These are phyloP conservation scores for Somion occarium DNA, from an alignment of 1,284 basidiomycete species.

Conservation along the genomic window DNA sequence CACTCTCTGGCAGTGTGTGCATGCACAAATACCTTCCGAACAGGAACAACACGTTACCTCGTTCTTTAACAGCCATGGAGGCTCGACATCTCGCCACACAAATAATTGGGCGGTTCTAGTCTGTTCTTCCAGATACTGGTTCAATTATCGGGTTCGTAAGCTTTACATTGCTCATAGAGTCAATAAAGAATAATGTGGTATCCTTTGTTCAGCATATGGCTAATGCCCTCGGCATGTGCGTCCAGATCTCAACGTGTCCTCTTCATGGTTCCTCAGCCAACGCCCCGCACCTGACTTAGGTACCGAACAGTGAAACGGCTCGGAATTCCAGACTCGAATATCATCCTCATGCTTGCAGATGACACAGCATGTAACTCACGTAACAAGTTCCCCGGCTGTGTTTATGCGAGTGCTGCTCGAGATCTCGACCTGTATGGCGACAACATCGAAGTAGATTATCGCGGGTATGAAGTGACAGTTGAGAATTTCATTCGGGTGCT, in stretches of 20 bases:
- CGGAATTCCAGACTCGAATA: conserved; percentile 96
- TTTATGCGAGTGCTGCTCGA: conserved; percentile 80
- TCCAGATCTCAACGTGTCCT: conserved; percentile 1
- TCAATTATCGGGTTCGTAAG: conserved; percentile 89
- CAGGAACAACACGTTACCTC: neutral
- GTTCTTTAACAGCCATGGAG: conserved; percentile 18
- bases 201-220: conserved; percentile 83
- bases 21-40: too few species aligned
- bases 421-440: conserved; percentile 92
- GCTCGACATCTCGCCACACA: conserved; percentile 60
- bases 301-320: conserved; percentile 98
- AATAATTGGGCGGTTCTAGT: conserved; percentile 99
- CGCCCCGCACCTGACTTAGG: conserved; percentile 40
- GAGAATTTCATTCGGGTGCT: conserved; percentile 92
- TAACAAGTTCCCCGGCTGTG: conserved; percentile 89
- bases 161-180: conserved; percentile 3
- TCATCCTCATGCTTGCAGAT: conserved; percentile 98
- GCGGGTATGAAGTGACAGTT: conserved; percentile 96
- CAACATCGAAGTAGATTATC: conserved; percentile 96
- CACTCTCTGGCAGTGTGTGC: too few species aligned
- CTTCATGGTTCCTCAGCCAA: neutral
- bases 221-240: conserved; percentile 93
- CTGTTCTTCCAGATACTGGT: conserved; percentile 94
- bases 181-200: neutral
- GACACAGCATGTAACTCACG: conserved; percentile 93